These are phyloP conservation scores for Mucor sp. DNA, from an alignment of 371 early-diverging fungal species.

Conservation along the genomic window DNA sequence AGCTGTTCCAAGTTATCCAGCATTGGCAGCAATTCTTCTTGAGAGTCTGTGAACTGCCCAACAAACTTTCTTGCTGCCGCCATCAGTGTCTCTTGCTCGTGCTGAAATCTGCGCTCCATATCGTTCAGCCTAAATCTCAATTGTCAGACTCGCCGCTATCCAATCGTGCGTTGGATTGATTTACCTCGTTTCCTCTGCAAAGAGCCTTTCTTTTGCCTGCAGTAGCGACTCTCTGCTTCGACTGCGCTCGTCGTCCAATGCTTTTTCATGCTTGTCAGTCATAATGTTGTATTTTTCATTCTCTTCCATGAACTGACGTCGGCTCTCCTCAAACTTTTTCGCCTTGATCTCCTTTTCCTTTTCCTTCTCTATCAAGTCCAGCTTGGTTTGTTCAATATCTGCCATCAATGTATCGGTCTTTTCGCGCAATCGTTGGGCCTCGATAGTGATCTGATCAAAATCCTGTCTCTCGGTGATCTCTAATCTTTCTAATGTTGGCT, in stretches of 20 bases:
- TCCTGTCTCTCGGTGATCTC: neutral
- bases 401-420: neutral
- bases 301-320: neutral
- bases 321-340: neutral
- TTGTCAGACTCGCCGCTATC: neutral
- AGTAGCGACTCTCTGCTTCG: neutral
- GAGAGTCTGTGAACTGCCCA: neutral
- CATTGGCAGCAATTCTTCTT: neutral
- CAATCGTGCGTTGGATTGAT: neutral
- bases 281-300: neutral
- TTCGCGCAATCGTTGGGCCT: neutral
- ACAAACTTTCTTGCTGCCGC: neutral
- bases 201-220: neutral
- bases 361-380: neutral
- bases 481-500: neutral
- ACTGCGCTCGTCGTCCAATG: neutral
- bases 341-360: neutral
- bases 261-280: neutral
- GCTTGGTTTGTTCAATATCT: neutral
- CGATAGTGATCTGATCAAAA: neutral
- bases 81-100: neutral
- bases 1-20: neutral
- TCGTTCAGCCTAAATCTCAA: neutral
- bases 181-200: neutral
- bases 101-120: neutral